A percentile compares a stretch with the other conserved stretches of the same genome.
These are phyloP conservation scores for Backusella westeae DNA, from an alignment of 192 early-diverging fungal species.

Conservation along the genomic window DNA sequence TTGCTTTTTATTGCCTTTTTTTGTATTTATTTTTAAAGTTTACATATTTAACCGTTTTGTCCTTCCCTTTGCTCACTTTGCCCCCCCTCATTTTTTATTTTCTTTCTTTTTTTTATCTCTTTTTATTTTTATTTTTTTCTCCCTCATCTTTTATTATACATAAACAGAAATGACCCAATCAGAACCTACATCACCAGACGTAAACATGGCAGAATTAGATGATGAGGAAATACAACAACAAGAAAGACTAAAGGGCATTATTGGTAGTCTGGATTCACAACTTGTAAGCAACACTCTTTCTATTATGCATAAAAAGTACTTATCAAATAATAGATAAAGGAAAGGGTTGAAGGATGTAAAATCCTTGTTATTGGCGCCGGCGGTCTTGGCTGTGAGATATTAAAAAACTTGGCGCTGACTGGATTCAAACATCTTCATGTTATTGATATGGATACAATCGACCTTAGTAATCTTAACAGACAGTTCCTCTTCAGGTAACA, in stretches of 20 bases:
- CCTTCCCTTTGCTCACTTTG: neutral
- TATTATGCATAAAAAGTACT: too few relatives aligned
- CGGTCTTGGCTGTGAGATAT: slow-evolving; percentile 81
- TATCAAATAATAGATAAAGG: slow-evolving; percentile 4
- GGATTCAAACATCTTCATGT: slow-evolving; percentile 81
- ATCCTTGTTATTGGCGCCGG: slow-evolving; percentile 84
- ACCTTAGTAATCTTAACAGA: slow-evolving; percentile 80
- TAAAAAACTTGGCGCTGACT: slow-evolving; percentile 78
- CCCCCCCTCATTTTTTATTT: neutral
- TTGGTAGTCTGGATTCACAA: neutral
- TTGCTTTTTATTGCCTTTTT: neutral
- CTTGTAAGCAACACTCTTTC: neutral
- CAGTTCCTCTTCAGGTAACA: slow-evolving; percentile 76
- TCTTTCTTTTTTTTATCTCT: neutral
- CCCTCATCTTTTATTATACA: neutral
- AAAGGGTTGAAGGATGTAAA: slow-evolving; percentile 50
- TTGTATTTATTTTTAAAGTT: neutral
- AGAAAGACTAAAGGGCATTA: neutral
- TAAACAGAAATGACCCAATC: neutral
- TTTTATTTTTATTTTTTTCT: neutral
- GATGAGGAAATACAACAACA: neutral
- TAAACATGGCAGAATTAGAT: neutral
- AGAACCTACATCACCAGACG: neutral
- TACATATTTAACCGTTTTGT: neutral
- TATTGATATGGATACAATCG: slow-evolving; percentile 91